phyloP scores from a whole-genome alignment of 1,284 basidiomycete genomes.

The Fomitiporia mediterranea region DNA sequence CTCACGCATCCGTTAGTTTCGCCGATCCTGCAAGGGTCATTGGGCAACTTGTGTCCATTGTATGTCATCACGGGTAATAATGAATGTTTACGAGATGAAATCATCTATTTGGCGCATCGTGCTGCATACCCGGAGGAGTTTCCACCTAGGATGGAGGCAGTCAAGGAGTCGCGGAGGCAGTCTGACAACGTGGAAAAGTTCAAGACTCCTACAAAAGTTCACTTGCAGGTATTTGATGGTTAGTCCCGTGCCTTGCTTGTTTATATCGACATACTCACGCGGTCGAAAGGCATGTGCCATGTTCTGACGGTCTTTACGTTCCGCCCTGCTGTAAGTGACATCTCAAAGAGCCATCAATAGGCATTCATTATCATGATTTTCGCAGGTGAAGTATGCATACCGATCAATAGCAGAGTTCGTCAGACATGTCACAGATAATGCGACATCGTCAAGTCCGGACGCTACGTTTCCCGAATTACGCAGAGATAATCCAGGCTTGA shows the following conservation, averaged over 20 bases:
- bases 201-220: slow-evolving; percentile 70
- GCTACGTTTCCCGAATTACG: slow-evolving; percentile 46
- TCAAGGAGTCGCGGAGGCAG: slow-evolving; percentile 44
- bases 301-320: slow-evolving; percentile 71
- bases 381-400: slow-evolving; percentile 54
- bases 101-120: slow-evolving; percentile 78
- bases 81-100: slow-evolving; percentile 81
- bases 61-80: slow-evolving; percentile 76
- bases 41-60: slow-evolving; percentile 79
- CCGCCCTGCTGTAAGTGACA: slow-evolving; percentile 44
- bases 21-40: slow-evolving; percentile 69
- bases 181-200: slow-evolving; percentile 50
- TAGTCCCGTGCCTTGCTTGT: slow-evolving; percentile 8
- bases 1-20: slow-evolving; percentile 78
- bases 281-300: slow-evolving; percentile 52
- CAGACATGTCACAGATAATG: slow-evolving; percentile 44
- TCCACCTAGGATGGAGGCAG: slow-evolving; percentile 57
- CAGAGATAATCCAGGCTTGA: neutral
- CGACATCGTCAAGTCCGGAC: slow-evolving; percentile 32
- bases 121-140: slow-evolving; percentile 73
- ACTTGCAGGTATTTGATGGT: slow-evolving; percentile 70
- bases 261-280: no score
- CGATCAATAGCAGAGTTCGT: slow-evolving; percentile 52
- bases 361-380: neutral
- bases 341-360: neutral